Conservation (phyloP, 352 stramenopile species). For the Plasmopara muralis region DNA sequence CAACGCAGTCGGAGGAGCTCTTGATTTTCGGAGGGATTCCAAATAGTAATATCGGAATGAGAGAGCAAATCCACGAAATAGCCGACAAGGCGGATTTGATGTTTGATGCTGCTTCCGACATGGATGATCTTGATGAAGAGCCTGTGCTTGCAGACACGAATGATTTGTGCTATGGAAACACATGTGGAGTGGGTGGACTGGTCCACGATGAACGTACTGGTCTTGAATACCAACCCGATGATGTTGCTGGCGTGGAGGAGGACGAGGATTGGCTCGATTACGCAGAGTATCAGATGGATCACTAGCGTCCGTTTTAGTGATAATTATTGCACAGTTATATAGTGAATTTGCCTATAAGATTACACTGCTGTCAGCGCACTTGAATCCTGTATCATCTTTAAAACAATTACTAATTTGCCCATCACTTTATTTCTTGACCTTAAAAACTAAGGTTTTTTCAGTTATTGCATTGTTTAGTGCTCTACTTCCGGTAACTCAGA, state of each 20-base stretch:
- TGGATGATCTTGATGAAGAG: background rate
- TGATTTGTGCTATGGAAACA: background rate
- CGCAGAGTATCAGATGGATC: slow-evolving; percentile 5
- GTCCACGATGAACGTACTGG: slow-evolving; percentile 2
- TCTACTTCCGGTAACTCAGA: slow-evolving; percentile 7
- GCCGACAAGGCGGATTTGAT: background rate
- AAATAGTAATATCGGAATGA: slow-evolving; percentile 1
- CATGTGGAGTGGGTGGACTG: background rate
- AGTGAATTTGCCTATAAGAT: too few relatives aligned
- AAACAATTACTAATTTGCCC: too few relatives aligned
- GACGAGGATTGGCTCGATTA: slow-evolving; percentile 4
- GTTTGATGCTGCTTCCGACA: background rate
- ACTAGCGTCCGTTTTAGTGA: background rate
- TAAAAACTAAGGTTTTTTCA: background rate
- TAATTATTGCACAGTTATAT: too few relatives aligned
- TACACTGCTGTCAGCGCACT: too few relatives aligned
- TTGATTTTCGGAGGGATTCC: slow-evolving; percentile 4
- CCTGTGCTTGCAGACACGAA: background rate
- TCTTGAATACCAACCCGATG: slow-evolving; percentile 1
- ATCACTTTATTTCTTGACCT: too few relatives aligned
- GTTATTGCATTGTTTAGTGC: slow-evolving; percentile 4
- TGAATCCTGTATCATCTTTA: too few relatives aligned
- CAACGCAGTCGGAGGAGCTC: background rate
- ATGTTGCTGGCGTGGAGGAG: background rate
- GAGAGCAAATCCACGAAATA: slow-evolving; percentile 1